phyloP scores from a whole-genome alignment of 805 yeast genomes.

The Candida suzukii region DNA sequence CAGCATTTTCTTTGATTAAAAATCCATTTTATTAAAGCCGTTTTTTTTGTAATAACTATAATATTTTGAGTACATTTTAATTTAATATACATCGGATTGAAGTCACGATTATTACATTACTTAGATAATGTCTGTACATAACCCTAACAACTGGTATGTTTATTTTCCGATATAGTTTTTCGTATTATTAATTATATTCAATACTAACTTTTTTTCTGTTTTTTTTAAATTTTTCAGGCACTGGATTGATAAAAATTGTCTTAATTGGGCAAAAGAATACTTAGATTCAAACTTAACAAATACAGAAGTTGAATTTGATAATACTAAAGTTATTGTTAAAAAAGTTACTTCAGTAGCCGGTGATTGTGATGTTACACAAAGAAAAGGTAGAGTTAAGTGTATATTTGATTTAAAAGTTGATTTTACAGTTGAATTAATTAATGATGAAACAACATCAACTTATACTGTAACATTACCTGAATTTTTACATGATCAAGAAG shows the following conservation, averaged over 20 bases:
- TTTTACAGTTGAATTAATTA: slow-evolving; percentile 35
- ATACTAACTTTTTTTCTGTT: not conserved
- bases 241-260: slow-evolving; percentile 97
- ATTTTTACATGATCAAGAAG: slow-evolving; percentile 71
- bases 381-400: slow-evolving; percentile 76
- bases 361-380: slow-evolving; percentile 77
- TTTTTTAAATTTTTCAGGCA: slow-evolving; percentile 39
- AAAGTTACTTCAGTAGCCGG: slow-evolving; percentile 45
- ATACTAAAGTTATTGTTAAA: slow-evolving; percentile 23
- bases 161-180: not conserved
- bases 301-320: slow-evolving; percentile 19
- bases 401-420: slow-evolving; percentile 59
- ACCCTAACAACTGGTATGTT: slow-evolving; percentile 81
- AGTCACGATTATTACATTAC: too few species aligned
- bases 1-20: too few species aligned
- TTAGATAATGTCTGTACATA: slow-evolving; percentile 85
- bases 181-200: too few species aligned
- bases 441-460: slow-evolving; percentile 20
- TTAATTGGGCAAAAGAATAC: slow-evolving; percentile 81
- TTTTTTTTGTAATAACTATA: too few species aligned
- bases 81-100: too few species aligned
- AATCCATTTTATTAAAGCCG: too few species aligned
- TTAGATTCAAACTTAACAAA: slow-evolving; percentile 44
- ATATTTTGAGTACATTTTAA: too few species aligned
- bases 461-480: slow-evolving; percentile 53